These are phyloP conservation scores for Clonostachys sp. DNA, from an alignment of 2,329 filamentous ascomycete species.

Conservation along the genomic window DNA sequence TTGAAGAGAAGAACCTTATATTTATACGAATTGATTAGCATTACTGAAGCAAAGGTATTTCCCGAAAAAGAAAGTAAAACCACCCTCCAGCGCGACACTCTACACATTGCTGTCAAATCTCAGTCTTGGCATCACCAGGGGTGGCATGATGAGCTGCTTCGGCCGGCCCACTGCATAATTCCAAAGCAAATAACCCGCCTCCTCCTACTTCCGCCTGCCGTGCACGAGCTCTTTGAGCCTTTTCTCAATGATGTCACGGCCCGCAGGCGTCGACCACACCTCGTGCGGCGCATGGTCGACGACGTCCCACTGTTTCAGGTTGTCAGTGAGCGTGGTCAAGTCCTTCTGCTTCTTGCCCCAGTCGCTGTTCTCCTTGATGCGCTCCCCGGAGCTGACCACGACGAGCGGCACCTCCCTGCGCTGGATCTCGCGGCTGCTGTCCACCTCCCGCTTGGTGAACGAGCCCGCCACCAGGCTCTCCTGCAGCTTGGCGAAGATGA, in stretches of 20 bases:
- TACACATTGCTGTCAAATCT: not conserved
- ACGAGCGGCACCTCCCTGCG: constrained; percentile 69
- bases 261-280: constrained; percentile 75
- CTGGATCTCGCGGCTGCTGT: constrained; percentile 76
- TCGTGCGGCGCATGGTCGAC: constrained; percentile 80
- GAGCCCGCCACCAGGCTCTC: constrained; percentile 85
- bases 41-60: too few species aligned
- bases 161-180: not conserved
- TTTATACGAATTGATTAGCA: too few species aligned
- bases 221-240: constrained; percentile 65
- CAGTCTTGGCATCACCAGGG: not conserved
- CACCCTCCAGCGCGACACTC: too few species aligned
- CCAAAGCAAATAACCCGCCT: not conserved
- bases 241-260: constrained; percentile 72
- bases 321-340: constrained; percentile 73
- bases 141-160: not conserved
- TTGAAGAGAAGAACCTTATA: too few species aligned
- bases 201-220: constrained; percentile 7
- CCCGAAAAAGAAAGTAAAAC: too few species aligned
- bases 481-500: constrained; percentile 86
- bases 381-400: constrained; percentile 76
- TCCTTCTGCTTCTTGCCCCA: constrained; percentile 89
- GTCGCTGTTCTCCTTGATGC: constrained; percentile 58
- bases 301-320: constrained; percentile 79
- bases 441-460: constrained; percentile 78